Evolutionary conservation across 805 yeast genomes (phyloP), one percentile per base, ranked within the genome.

Genomic region (Yarrowia osloensis): DNA sequence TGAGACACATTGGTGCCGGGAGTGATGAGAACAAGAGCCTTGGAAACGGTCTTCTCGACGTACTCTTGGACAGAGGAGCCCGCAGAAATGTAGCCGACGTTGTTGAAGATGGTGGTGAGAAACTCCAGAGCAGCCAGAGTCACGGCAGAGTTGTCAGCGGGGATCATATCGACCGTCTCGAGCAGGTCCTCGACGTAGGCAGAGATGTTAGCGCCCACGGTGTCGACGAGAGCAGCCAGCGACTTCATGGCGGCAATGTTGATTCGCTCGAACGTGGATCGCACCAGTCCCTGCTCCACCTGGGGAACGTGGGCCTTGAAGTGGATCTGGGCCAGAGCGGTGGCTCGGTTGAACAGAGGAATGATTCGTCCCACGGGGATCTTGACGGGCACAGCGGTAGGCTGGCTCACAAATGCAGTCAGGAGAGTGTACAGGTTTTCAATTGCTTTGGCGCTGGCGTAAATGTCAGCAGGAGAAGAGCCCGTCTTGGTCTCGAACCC

Each of bases 351-450:
- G 24, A 81, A 78, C 59, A 87, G 68, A 9, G 79, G 74, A 5
- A 88, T 73, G 2, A 88, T 73, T 52, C 77, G 72, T 0, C 94
- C 93, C 15, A 90, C 70, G 2, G 96, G 95, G 8, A 89, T 81
- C 69, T 81, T 79, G 9, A 87, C 81, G 13, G 86, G 79, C 71
- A 79, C 81, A 46, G 83, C 85, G 1, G 91, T 86, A 28, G 85
- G 82, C 8, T 85, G 78, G 3, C 81, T 76, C 37, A 86, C 73
- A 67, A 82, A 84, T 1, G 83, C 76, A 67, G 74, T 70, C 69
- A 89, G 65, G 67, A 88, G 67, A 4, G 24, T 22, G 35, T 70
- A 61, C 26, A 72, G 63, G 42, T 44, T 42, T 11, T 61, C 54
- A 61, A 61, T 61, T 24, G 35, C 26, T 22, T 57, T 57, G 11